Base-by-base conservation (phyloP, 2,329 filamentous ascomycete genomes). In the Cadophora malorum region DNA sequence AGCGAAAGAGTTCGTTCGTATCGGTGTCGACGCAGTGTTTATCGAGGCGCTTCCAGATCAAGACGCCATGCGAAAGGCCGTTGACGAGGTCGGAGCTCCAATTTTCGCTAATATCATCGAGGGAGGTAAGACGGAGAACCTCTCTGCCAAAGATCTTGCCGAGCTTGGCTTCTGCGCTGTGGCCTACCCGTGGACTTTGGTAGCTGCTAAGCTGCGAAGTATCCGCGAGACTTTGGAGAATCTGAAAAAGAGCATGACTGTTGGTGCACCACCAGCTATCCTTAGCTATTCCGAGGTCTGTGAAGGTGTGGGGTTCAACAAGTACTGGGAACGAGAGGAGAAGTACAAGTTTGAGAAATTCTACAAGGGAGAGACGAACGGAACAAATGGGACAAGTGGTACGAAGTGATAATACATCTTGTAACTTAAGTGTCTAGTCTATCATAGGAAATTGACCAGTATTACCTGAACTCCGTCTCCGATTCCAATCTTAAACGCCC, bases 1-100 rank as follows among this genome's bases (percentile, higher is more conserved):
- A 1, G 82, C 79, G 0, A 74, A 78, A 21, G 78, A 82, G 67
- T 81, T 81, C 68, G 79, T 78, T n/a, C 73, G 78, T 3, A 80
- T 83, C 19, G 81, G 82, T 0, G 81, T 80, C 0, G 81, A 83
- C 63, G 79, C 79, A 0, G 78, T 83, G n/a, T 83, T 84, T 52
- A 74, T 81, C 1, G 79, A 84, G 69, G 82, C 81, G 0, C 74
- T 83, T 1, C 81, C 82, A 0, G 80, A 83, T 66, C 77, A 79
- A 0, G 79, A 79, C 1, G 67, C 79, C 0, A 84, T 84, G 82
- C 73, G 73, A 23, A 79, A 72, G 58, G 79, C 78, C 9, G 76
- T 78, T 0, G 69, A 79, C 28, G 79, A 81, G 5, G 63, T 83
- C 79, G 59, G 38, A 12, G 41, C 41, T 10, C 59, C 81, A 0